Evolutionary conservation across 306 rosid genomes (phyloP), one percentile per base, ranked within the genome.

Genomic region (Phaseolus lunatus): DNA sequence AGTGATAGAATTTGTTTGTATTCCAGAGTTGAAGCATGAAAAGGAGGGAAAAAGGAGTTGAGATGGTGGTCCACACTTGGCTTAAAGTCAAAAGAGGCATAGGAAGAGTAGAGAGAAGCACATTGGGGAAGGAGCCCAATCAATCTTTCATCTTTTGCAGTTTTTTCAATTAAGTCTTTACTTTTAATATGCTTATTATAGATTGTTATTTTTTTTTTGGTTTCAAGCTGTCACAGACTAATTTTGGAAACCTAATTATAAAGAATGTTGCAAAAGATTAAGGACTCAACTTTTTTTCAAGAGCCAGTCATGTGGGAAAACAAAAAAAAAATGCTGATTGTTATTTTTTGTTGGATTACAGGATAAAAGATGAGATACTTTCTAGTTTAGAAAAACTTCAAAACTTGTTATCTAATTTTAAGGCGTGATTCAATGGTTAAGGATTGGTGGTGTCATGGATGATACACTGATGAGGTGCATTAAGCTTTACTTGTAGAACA

Each of bases 111-210:
- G 35, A 11, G 67, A 74, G 48, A 43, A 12, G 5, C 3, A 43
- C 84, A 1, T 79, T 19, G 88, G 86, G 62, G 66, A 41, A 7
- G 26, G 88, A 79, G 86, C 88, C 84, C 80, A 57, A 79, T 79
- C 66, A 31, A 31, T n/a, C n/a, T n/a, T n/a, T n/a, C n/a, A n/a
- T n/a, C n/a, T n/a, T n/a, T n/a, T n/a, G n/a, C n/a, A n/a, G n/a
- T n/a, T n/a, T n/a, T n/a, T n/a, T n/a, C n/a, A n/a, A n/a, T n/a
- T n/a, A 24, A 24, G 27, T 24, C 27, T 24, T 24, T 24, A 24
- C 1, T 24, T 2, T 24, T 24, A 24, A 2, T 24, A 24, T 24
- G 2, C 2, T 24, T 24, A 24, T 24, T 24, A 24, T 1, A 24
- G 27, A 24, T 2, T 24, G 27, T 24, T 24, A 24, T 24, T 24